Conservation (phyloP, 352 stramenopile species). For the Chrysophaeum taylorii region DNA sequence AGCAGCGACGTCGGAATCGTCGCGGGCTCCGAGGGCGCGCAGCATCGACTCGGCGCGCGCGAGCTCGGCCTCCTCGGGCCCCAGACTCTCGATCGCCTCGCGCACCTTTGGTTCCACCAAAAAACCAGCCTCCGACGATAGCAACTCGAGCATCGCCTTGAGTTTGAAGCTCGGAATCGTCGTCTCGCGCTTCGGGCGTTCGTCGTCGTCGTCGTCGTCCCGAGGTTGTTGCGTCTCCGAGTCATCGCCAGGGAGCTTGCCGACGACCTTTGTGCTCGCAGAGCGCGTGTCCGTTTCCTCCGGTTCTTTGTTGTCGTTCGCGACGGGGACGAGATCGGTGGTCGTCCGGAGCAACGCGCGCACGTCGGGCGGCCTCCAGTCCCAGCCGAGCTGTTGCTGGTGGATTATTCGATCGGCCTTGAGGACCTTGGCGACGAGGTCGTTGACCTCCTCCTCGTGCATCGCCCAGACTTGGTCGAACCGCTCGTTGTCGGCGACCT, state of each 20-base stretch:
- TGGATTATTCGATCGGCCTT: slow-evolving; percentile 72
- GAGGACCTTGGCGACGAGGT: slow-evolving; percentile 68
- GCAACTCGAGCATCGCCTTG: slow-evolving; percentile 70
- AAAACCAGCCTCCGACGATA: slow-evolving; percentile 68
- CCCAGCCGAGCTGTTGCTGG: slow-evolving; percentile 72
- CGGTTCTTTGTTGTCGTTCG: slow-evolving; percentile 41
- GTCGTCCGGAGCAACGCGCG: not conserved
- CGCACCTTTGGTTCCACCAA: slow-evolving; percentile 64
- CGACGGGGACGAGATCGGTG: no score
- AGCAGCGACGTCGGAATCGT: slow-evolving; percentile 65
- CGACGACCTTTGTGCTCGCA: not conserved
- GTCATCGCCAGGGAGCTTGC: no score
- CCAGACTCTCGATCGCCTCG: slow-evolving; percentile 51
- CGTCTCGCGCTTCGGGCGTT: not conserved
- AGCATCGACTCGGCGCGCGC: slow-evolving; percentile 74
- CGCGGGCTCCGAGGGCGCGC: slow-evolving; percentile 62
- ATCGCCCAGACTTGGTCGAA: slow-evolving; percentile 78
- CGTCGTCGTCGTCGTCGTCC: not conserved
- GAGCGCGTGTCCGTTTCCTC: not conserved
- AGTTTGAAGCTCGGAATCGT: slow-evolving; percentile 61
- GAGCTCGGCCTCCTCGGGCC: slow-evolving; percentile 46
- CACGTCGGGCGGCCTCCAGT: slow-evolving; percentile 51
- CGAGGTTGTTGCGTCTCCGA: slow-evolving; percentile 17
- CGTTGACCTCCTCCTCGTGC: slow-evolving; percentile 70
- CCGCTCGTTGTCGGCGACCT: slow-evolving; percentile 65